A percentile compares a stretch with the other conserved stretches of the same genome.
phyloP scores from a whole-genome alignment of 306 rosid genomes.

The Trifolium fragiferum region DNA sequence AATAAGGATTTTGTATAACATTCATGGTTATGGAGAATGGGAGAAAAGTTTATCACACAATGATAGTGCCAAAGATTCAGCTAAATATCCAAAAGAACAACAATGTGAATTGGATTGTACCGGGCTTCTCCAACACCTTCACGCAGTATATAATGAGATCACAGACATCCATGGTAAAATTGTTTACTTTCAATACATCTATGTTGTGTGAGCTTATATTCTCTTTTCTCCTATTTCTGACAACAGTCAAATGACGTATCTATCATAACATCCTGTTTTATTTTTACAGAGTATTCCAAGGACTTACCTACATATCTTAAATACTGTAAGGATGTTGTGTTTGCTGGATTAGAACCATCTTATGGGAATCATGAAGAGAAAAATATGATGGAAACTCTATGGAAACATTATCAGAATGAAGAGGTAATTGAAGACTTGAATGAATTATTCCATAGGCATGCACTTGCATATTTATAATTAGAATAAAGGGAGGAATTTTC shows the following conservation, averaged over 20 bases:
- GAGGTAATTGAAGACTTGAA: conserved; percentile 59
- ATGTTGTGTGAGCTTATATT: conserved; percentile 20
- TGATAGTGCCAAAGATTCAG: conserved; percentile 43
- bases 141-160: conserved; percentile 61
- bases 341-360: conserved; percentile 73
- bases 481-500: conserved; percentile 2
- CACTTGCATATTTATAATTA: conserved; percentile 23
- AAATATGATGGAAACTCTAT: conserved; percentile 56
- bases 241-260: conserved; percentile 1
- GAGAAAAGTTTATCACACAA: conserved; percentile 64
- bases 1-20: conserved; percentile 70
- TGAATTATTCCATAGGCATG: conserved; percentile 13
- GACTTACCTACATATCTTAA: conserved; percentile 79
- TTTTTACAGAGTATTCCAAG: conserved; percentile 67
- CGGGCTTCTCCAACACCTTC: conserved; percentile 66
- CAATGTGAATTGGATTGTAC: conserved; percentile 54
- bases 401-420: conserved; percentile 65
- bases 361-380: conserved; percentile 70
- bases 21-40: conserved; percentile 90
- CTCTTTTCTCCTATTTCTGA: neutral
- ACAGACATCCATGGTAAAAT: conserved; percentile 57
- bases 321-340: conserved; percentile 75
- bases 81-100: conserved; percentile 33
- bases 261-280: conserved; percentile 3
- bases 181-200: conserved; percentile 30